Conservation (phyloP, 2,329 filamentous ascomycete genomes). For the Pseudocercospora fijiensis region DNA sequence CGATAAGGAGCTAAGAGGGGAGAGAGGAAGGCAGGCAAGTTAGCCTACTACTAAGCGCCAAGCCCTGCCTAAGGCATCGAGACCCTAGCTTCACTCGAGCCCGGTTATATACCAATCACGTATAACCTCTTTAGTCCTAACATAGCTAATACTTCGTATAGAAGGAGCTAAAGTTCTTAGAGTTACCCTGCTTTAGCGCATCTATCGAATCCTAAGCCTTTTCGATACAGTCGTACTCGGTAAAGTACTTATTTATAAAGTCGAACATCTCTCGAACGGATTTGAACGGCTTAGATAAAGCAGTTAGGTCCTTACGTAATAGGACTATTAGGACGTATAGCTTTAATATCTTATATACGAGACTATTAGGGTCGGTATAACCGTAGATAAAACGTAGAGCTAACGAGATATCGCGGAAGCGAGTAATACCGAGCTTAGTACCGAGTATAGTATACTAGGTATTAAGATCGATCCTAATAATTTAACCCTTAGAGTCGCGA, state of each 20-base stretch:
- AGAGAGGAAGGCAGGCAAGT: too few species aligned
- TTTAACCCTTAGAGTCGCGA: background rate
- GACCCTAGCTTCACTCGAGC: too few species aligned
- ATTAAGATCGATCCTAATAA: background rate
- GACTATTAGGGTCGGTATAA: background rate
- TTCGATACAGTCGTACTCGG: too few species aligned
- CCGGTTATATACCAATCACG: too few species aligned
- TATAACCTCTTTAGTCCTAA: too few species aligned
- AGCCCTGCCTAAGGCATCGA: too few species aligned
- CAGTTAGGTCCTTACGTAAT: background rate
- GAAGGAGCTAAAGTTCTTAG: background rate
- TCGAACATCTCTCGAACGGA: background rate
- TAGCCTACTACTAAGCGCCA: too few species aligned
- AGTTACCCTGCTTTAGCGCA: background rate
- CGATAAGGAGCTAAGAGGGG: too few species aligned
- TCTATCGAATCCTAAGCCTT: background rate
- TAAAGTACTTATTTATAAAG: background rate
- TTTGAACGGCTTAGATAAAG: background rate
- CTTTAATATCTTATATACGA: background rate
- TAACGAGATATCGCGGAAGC: background rate
- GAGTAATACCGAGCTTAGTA: background rate
- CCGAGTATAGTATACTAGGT: background rate
- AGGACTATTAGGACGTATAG: background rate
- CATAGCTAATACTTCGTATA: background rate
- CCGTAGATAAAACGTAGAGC: background rate